Percentiles rank a stretch among this genome's conserved stretches.
Evolutionary conservation across 1,139 yeast genomes (phyloP).

Genomic region (Lodderomyces beijingensis): DNA sequence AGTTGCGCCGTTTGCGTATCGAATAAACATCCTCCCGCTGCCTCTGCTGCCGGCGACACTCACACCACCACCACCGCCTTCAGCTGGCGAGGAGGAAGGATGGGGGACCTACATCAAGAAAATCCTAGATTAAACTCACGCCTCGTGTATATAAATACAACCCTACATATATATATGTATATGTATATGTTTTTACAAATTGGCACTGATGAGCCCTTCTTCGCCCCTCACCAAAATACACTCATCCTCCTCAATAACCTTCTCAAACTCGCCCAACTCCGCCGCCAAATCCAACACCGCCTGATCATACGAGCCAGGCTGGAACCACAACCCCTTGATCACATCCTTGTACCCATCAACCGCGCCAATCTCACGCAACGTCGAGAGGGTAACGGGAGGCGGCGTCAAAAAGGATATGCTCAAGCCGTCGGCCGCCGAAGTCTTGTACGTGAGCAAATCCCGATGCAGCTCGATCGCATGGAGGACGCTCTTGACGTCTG

Average conservation of each 20-base stretch:
- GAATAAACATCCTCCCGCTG: slow-evolving; percentile 21
- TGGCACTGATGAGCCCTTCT: slow-evolving; percentile 39
- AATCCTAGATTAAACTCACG: slow-evolving; percentile 33
- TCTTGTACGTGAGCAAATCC: slow-evolving; percentile 23
- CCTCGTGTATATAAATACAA: slow-evolving; percentile 6
- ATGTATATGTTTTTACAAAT: too few species aligned
- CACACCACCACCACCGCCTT: slow-evolving; percentile 3
- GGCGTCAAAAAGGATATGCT: slow-evolving; percentile 71
- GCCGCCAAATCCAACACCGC: slow-evolving; percentile 44
- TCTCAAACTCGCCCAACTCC: slow-evolving; percentile 37
- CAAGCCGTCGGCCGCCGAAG: slow-evolving; percentile 36
- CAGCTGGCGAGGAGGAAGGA: slow-evolving; percentile 24
- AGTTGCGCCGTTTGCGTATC: slow-evolving; percentile 63
- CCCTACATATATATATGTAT: too few species aligned
- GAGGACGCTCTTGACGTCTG: slow-evolving; percentile 32
- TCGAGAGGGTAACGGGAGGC: slow-evolving; percentile 51
- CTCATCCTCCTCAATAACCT: slow-evolving; percentile 54
- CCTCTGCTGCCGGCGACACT: neutral
- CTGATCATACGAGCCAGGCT: slow-evolving; percentile 69
- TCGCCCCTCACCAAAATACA: slow-evolving; percentile 74
- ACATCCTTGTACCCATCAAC: slow-evolving; percentile 25
- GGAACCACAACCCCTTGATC: slow-evolving; percentile 71
- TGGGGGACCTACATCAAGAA: slow-evolving; percentile 51
- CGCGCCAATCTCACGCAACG: slow-evolving; percentile 40
- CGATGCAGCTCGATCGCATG: slow-evolving; percentile 20